These are phyloP conservation scores for Histomonas meleagridis DNA, from an alignment of 208 protist genomes.

Conservation along the genomic window DNA sequence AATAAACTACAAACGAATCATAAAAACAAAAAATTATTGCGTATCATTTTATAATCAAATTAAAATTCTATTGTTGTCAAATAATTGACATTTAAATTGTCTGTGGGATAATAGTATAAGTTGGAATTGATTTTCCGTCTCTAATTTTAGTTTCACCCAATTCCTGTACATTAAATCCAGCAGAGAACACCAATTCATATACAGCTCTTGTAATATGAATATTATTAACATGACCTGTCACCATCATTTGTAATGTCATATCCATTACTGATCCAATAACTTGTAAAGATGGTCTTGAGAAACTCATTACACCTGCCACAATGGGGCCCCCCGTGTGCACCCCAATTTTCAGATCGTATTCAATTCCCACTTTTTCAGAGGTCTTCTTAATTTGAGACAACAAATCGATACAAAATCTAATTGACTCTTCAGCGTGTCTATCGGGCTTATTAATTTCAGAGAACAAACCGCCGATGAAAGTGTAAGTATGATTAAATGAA, in stretches of 20 bases:
- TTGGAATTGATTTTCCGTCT: background rate
- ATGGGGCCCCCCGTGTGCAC: background rate
- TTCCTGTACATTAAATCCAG: background rate
- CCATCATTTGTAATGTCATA: background rate
- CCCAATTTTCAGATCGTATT: background rate
- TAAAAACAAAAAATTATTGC: no score
- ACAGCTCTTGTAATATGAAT: background rate
- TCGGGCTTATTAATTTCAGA: background rate
- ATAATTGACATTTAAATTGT: no score
- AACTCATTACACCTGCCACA: background rate
- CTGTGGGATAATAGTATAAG: slow-evolving; percentile 14
- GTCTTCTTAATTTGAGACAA: background rate
- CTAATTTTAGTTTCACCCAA: background rate
- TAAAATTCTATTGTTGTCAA: no score
- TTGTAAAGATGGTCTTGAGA: background rate
- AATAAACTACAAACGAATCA: no score
- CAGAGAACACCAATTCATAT: background rate
- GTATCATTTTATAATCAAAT: no score
- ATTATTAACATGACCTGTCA: background rate
- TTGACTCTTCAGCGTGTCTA: background rate
- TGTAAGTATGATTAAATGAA: background rate
- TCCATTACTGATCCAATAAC: background rate
- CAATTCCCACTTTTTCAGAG: background rate
- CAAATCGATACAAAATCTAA: background rate
- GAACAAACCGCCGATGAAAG: background rate